Percentiles rank a stretch among this genome's conserved stretches.
These are phyloP conservation scores for Lentinula novae-zelandiae DNA, from an alignment of 1,284 basidiomycete genomes.

Conservation along the genomic window DNA sequence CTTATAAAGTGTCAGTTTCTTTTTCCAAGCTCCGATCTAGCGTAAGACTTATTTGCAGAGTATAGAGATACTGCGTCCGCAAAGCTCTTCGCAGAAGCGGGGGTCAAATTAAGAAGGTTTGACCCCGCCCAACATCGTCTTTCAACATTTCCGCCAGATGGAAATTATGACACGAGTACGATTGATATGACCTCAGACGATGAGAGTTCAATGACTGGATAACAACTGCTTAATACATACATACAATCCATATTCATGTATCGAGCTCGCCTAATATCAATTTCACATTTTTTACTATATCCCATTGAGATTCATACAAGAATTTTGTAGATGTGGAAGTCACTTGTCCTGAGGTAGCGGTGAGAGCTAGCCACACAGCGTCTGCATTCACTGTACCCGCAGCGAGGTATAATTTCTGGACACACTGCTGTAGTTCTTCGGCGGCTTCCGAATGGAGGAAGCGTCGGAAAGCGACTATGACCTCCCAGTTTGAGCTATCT, in stretches of 20 bases:
- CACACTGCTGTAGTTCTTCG: slow-evolving; percentile 67
- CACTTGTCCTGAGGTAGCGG: slow-evolving; percentile 46
- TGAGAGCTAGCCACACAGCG: slow-evolving; percentile 77
- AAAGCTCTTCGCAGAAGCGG: slow-evolving; percentile 71
- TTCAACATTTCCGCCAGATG: not conserved
- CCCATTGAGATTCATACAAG: slow-evolving; percentile 54
- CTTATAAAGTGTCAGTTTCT: slow-evolving; percentile 84
- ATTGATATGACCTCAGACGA: slow-evolving; percentile 1
- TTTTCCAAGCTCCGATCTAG: slow-evolving; percentile 2
- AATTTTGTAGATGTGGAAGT: slow-evolving; percentile 42
- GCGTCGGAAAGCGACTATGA: slow-evolving; percentile 66
- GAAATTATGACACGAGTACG: slow-evolving; percentile 2
- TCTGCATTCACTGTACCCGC: slow-evolving; percentile 67
- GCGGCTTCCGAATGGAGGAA: slow-evolving; percentile 69
- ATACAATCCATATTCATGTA: not conserved
- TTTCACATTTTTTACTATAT: slow-evolving; percentile 51
- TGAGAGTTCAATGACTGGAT: not conserved
- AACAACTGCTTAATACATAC: not conserved
- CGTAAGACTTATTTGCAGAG: slow-evolving; percentile 2
- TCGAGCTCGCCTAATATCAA: slow-evolving; percentile 34
- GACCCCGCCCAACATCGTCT: slow-evolving; percentile 27
- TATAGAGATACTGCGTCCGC: slow-evolving; percentile 79
- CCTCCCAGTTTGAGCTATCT: slow-evolving; percentile 75
- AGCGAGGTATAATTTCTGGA: slow-evolving; percentile 60
- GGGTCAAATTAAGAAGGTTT: slow-evolving; percentile 73